Conservation (phyloP, 352 stramenopile genomes). For the Phytophthora quininea region DNA sequence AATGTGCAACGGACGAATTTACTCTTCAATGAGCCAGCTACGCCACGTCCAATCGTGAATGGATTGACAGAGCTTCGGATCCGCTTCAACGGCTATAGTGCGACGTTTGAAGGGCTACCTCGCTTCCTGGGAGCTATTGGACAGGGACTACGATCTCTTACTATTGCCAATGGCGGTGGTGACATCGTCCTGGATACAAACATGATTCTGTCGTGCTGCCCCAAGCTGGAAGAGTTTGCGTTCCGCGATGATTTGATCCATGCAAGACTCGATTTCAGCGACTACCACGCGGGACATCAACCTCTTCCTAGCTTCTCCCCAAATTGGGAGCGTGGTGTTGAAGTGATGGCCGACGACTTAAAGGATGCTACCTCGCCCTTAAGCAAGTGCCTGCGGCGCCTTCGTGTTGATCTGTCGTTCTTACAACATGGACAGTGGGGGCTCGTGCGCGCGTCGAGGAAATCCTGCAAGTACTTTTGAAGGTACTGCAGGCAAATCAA, state of each 20-base stretch:
- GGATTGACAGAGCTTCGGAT: not conserved
- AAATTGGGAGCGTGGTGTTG: not conserved
- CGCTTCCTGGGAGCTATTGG: not conserved
- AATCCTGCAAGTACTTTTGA: conserved; percentile 1
- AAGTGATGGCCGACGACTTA: not conserved
- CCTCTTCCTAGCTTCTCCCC: not conserved
- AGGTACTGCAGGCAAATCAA: conserved; percentile 15
- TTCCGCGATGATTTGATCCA: not conserved
- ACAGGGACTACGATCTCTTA: not conserved
- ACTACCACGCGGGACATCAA: not conserved
- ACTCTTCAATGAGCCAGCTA: not conserved
- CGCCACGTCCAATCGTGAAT: not conserved
- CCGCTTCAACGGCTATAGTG: not conserved
- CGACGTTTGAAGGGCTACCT: not conserved
- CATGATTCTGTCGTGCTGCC: not conserved
- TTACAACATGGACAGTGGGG: not conserved
- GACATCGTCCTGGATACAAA: not conserved
- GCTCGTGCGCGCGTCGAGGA: not conserved
- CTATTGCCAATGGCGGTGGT: not conserved
- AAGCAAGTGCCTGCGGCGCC: not conserved
- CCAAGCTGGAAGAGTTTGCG: not conserved
- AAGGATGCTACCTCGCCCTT: not conserved
- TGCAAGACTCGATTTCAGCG: not conserved
- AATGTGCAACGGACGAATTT: not conserved
- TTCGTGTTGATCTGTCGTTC: not conserved